Evolutionary conservation across 108 stramenopile species (phyloP), one percentile per base, ranked within the genome.

Genomic region (Cyclotella atomus): DNA sequence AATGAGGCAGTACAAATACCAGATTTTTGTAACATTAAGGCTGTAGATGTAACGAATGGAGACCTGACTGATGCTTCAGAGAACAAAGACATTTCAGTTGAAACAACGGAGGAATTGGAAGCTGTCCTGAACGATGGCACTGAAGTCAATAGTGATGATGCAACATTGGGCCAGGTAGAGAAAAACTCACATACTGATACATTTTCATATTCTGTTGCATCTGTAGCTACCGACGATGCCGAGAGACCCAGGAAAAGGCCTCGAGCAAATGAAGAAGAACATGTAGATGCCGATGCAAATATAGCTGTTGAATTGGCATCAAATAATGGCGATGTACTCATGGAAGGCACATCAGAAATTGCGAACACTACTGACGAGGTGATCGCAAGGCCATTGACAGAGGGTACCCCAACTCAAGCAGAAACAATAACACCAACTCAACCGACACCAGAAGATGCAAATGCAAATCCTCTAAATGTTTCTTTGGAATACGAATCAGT

Each of bases 401-500:
- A n/a, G n/a, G n/a, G n/a, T n/a, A n/a, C n/a, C n/a, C n/a, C 38
- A 41, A 41, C 38, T 41, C 38, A 41, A 41, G 12, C 38, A 41
- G 12, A 41, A 9, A 7, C 38, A 41, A 41, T 12, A 41, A 41
- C 12, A 41, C 38, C 7, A 41, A 7, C 7, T 7, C 38, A 7
- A 41, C 38, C 12, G 38, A 41, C 38, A 41, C 38, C 38, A 9
- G 38, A 41, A 41, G 38, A 9, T 9, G 38, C 38, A 41, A 41
- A 41, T 41, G 7, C 38, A 7, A 21, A 25, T 57, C 56, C 14
- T 62, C 17, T 62, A 15, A 3, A 8, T 2, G 25, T 62, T 62
- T 62, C 61, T 9, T 62, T 62, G 43, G 61, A 62, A 3, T 62
- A 62, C 33, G 61, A 62, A n/a, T 43, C 61, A 41, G 44, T 20